Percentiles rank a stretch among this genome's conserved stretches.
phyloP scores from a whole-genome alignment of 352 stramenopile genomes.

The Pythium vanterpoolii region DNA sequence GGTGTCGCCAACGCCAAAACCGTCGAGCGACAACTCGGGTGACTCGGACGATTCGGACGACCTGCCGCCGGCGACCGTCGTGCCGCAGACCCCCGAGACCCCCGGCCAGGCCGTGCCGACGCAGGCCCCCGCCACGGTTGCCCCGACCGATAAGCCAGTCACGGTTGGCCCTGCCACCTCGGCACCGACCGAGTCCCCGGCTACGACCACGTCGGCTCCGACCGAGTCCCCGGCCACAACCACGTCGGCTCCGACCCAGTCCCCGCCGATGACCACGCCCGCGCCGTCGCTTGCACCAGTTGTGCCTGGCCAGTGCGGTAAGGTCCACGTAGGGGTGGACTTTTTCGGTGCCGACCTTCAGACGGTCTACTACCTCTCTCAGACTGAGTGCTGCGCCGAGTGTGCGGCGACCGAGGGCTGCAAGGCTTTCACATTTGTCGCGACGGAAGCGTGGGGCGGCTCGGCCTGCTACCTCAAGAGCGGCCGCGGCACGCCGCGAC shows the following conservation, averaged over 20 bases:
- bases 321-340: constrained; percentile 28
- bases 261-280: constrained; percentile 27
- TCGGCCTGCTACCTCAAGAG: constrained; percentile 26
- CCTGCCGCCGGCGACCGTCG: background rate
- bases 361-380: constrained; percentile 4
- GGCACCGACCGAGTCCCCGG: background rate
- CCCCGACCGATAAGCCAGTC: background rate
- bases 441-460: constrained; percentile 9
- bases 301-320: constrained; percentile 25
- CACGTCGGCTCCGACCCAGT: background rate
- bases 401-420: constrained; percentile 21
- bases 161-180: background rate
- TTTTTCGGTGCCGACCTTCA: constrained; percentile 39
- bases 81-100: background rate
- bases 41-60: background rate
- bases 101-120: background rate
- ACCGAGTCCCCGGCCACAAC: background rate
- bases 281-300: constrained; percentile 26
- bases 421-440: constrained; percentile 25
- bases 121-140: background rate
- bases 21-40: background rate
- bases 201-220: background rate
- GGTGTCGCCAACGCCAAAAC: background rate
- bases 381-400: constrained; percentile 20
- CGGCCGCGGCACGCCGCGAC: constrained; percentile 1